Base-by-base conservation (phyloP, 192 early-diverging fungal genomes). In the Dimargaris cristalligena region DNA sequence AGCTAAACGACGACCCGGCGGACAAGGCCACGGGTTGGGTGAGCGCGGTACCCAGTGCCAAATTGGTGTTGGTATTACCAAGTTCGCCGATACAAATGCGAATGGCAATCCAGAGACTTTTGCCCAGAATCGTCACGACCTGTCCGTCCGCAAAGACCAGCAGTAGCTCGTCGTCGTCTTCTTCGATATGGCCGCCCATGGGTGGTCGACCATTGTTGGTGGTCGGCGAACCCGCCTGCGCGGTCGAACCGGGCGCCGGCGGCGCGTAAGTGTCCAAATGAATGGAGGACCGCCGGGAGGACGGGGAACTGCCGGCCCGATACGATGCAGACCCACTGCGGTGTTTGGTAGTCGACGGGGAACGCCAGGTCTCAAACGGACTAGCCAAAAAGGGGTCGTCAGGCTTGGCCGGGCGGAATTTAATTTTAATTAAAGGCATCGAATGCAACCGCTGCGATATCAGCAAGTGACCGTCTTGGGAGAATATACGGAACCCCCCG, bases 401-500 rank as follows among this genome's bases (percentile, higher is more conserved):
- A 2, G 46, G 46, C 25, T 47, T 47, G 28, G 52, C 52, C 29
- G 28, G 23, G 18, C 52, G 52, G 33, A 54, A 54, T 29, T 54
- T 54, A 31, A 54, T 54, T 54, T 54, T 54, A 31, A 54, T 31
- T 31, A 54, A 30, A 11, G 52, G 52, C 52, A 54, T 54, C 52
- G 52, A 54, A 31, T 54, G 52, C 28, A 54, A 29, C 20, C 52
- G 52, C 28, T 54, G 52, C 29, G 52, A 54, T 28, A 54, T 32
- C 18, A 54, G 52, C 32, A 54, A 4, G 28, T 30, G 52, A 54
- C 52, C 52, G 6, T 54, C 52, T 13, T 31, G 52, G 9, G 52
- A 54, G 52, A 54, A 54, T 32, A 54, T 13, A 9, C 52, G 52
- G 32, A 54, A 9, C n/a, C 52, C 52, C 9, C 52, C 52, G 52